Conservation (phyloP, 129 eudicot species). For the Pittosporum tobira region DNA sequence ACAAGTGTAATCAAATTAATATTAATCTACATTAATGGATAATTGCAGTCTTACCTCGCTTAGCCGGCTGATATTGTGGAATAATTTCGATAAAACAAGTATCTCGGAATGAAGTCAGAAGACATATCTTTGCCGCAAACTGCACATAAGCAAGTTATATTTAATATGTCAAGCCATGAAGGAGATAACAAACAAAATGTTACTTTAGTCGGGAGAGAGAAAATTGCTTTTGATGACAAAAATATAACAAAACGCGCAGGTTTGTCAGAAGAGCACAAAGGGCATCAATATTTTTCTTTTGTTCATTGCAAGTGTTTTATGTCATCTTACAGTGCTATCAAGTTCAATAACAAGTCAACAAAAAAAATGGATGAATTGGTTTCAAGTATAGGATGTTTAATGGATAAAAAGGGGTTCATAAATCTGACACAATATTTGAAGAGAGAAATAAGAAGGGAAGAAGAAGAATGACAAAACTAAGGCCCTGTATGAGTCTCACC, state of each 20-base stretch:
- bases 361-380: no score
- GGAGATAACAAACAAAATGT: background rate
- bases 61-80: slow-evolving; percentile 49
- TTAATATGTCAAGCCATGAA: background rate
- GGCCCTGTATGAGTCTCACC: background rate
- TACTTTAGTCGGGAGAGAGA: background rate
- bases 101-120: slow-evolving; percentile 76
- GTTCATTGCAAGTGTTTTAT: no score
- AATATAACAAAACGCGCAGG: no score
- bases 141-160: slow-evolving; percentile 22
- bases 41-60: slow-evolving; percentile 38
- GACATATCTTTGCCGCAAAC: slow-evolving; percentile 83
- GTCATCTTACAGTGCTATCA: no score
- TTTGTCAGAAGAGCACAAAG: no score
- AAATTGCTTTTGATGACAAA: background rate
- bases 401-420: no score
- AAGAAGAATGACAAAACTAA: background rate
- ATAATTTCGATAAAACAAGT: slow-evolving; percentile 71
- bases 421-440: no score
- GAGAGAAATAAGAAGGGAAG: no score
- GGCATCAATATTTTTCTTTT: no score
- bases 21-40: background rate
- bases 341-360: no score
- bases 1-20: background rate
- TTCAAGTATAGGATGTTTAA: no score